Evolutionary conservation across 352 stramenopile genomes (phyloP), one percentile per base, ranked within the genome.

Genomic region (Pythium sp.): DNA sequence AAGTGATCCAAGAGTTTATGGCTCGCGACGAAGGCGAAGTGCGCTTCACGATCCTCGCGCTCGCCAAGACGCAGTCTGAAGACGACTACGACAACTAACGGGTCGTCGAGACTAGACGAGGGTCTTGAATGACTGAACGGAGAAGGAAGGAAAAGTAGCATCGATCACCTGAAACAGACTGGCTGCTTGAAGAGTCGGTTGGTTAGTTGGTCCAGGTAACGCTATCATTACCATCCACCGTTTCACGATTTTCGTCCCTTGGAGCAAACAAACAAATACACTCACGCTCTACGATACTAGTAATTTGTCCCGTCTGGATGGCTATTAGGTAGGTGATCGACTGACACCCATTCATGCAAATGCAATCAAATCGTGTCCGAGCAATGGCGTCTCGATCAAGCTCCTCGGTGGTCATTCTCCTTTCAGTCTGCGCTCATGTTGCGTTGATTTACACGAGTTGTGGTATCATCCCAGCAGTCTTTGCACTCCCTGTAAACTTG

Each of bases 1-100:
- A 74, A 32, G 89, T 98, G 38, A 93, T 99, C 36, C 79, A 95
- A 71, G 74, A 96, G 64, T 98, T 98, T 67, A 99, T 99, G 93
- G 83, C 82, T 63, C 82, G 91, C 15, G 95, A 99, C 78, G 90
- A 96, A 68, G 89, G 84, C 66, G 95, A 99, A 78, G 80, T 99
- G 67, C 84, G 94, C 67, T 98, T 98, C 77, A 98, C 94, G 58
- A 98, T 98, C 63, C 75, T 98, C 22, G 93, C 93, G 24, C 79
- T 99, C 34, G 87, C 92, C 53, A 95, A 94, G 71, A 85, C 88
- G 11, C 47, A 67, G 34, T 71, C 72, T 7, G 65, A 78, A 22
- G 82, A 75, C 30, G 46, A 70, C 56, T 61, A 60, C 36, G 67
- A 79, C 41, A 67, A 71, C 22, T 71, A 74, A 65, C 32, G 2